Base-by-base conservation (phyloP, 495 filamentous ascomycete species). In the Penicillium dipodomyicola region DNA sequence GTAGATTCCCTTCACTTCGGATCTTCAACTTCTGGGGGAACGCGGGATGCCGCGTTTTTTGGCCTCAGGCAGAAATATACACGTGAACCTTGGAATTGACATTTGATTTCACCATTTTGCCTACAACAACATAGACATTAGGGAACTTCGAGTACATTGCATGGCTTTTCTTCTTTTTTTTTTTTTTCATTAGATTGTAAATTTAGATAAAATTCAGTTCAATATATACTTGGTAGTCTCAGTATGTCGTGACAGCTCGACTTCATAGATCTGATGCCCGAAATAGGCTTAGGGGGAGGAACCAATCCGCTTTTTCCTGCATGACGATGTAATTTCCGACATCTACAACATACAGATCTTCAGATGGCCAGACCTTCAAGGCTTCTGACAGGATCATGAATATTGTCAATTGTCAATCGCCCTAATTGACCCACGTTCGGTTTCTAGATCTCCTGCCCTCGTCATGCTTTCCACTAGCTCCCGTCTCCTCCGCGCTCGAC, bases 41-140 rank as follows among this genome's bases (percentile, higher is more conserved):
- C 35, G 49, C 49, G 49, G 49, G n/a, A 40, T 40, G 19, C 23
- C 49, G 49, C 35, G 49, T 40, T 8, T 57, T 78, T 55, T 27
- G 5, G 33, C 54, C 53, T 54, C 37, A 58, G 55, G 45, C 39
- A 58, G n/a, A 23, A 20, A 12, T 1, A 0, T 33, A 23, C 20
- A 56, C 25, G 33, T 19, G 35, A 49, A 33, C 3, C 30, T 10
- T 33, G 30, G 30, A 12, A 27, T 11, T 32, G 12, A n/a, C 20
- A 17, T 3, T 3, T 37, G 19, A 30, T 30, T 48, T 45, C 22
- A 27, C 14, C 0, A 39, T 39, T 39, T n/a, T 8, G n/a, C 2
- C 15, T 39, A 39, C 6, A n/a, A n/a, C n/a, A n/a, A n/a, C n/a
- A 37, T n/a, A 17, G n/a, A 15, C 14, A 7, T 37, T 15, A n/a